These are phyloP conservation scores for Pistacia integerrima DNA, from an alignment of 345 rosid species.

Conservation along the genomic window DNA sequence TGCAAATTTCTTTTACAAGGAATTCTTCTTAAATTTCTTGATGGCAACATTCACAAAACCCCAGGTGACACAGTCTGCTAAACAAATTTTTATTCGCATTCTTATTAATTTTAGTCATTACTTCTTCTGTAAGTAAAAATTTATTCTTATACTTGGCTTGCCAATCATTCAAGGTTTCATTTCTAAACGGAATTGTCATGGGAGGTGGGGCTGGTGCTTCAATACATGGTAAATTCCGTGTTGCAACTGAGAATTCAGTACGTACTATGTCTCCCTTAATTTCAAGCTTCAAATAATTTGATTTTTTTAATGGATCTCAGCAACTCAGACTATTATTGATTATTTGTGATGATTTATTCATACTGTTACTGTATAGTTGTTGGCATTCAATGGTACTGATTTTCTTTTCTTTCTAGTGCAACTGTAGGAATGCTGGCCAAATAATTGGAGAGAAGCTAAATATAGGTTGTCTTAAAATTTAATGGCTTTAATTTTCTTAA, in stretches of 20 bases:
- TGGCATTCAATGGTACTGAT: not conserved
- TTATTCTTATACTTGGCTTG: slow-evolving; percentile 1
- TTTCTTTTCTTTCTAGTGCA: not conserved
- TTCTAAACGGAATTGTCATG: slow-evolving; percentile 84
- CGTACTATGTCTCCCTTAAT: slow-evolving; percentile 1
- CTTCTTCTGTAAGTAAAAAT: not conserved
- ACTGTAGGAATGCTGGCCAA: not conserved
- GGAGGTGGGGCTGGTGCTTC: slow-evolving; percentile 89
- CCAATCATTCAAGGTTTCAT: slow-evolving; percentile 53
- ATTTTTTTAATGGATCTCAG: no score
- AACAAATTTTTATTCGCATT: not conserved
- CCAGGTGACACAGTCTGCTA: slow-evolving; percentile 45
- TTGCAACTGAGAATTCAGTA: slow-evolving; percentile 84
- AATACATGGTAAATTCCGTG: slow-evolving; percentile 72
- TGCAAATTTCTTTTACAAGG: slow-evolving; percentile 50
- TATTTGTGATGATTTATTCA: not conserved
- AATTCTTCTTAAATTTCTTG: slow-evolving; percentile 60
- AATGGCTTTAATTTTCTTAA: not conserved
- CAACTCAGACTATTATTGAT: not conserved
- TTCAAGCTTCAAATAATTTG: no score
- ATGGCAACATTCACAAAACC: slow-evolving; percentile 71
- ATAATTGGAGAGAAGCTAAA: not conserved
- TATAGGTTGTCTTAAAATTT: not conserved
- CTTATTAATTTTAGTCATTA: not conserved
- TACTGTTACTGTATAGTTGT: not conserved